phyloP scores from a whole-genome alignment of 345 rosid species.

The Gossypium herbaceum region DNA sequence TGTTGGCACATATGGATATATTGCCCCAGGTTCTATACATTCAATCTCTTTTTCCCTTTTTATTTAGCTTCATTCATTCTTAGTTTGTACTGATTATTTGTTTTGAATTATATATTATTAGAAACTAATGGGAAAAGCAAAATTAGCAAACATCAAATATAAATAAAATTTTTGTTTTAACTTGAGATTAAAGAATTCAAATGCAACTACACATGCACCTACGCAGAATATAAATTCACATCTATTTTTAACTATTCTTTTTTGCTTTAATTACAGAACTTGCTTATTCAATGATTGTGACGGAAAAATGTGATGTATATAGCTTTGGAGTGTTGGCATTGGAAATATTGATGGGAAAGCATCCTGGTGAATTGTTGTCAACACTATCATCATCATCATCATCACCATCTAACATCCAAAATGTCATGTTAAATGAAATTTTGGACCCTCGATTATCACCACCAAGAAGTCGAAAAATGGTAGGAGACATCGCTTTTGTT shows the following conservation, averaged over 20 bases:
- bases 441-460: constrained; percentile 6
- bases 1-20: constrained; percentile 8
- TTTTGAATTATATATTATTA: not conserved
- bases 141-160: too few species aligned
- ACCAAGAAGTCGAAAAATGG: not conserved
- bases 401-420: not conserved
- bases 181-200: too few species aligned
- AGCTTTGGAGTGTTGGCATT: constrained; percentile 22
- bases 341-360: constrained; percentile 17
- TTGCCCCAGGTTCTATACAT: constrained; percentile 15
- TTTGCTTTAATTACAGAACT: not conserved
- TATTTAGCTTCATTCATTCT: not conserved
- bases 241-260: not conserved
- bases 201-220: too few species aligned
- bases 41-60: not conserved
- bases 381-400: not conserved
- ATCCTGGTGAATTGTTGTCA: constrained; percentile 15
- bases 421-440: not conserved
- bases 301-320: constrained; percentile 19
- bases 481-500: not conserved
- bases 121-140: not conserved
- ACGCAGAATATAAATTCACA: not conserved
- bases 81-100: not conserved
- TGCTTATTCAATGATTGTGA: constrained; percentile 4
- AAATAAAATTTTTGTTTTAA: too few species aligned